Evolutionary conservation across 1,284 basidiomycete species (phyloP).

Genomic region (Fomitopsis palustris): DNA sequence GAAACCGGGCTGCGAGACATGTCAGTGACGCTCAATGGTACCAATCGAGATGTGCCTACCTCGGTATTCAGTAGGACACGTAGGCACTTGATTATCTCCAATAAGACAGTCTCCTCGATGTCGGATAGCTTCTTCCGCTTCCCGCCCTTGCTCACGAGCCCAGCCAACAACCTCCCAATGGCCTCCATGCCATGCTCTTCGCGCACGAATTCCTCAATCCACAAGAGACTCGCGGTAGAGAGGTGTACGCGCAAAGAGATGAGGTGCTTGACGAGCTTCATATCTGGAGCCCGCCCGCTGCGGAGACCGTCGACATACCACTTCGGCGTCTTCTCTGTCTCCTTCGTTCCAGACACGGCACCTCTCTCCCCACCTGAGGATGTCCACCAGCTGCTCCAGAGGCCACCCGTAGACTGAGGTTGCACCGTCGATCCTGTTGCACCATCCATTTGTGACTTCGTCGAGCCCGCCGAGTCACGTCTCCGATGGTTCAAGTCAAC

Average conservation of each 20-base stretch:
- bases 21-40: background rate
- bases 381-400: constrained; percentile 74
- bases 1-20: constrained; percentile 55
- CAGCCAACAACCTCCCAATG: constrained; percentile 53
- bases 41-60: constrained; percentile 41
- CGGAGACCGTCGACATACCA: constrained; percentile 62
- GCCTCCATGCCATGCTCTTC: constrained; percentile 65
- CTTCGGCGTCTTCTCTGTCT: constrained; percentile 45
- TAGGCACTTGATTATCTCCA: constrained; percentile 79
- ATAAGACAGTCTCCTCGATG: constrained; percentile 61
- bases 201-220: constrained; percentile 76
- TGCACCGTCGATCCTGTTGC: constrained; percentile 35
- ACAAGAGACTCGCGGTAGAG: constrained; percentile 76
- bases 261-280: constrained; percentile 72
- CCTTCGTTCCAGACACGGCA: constrained; percentile 31
- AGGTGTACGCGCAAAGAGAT: constrained; percentile 85
- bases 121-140: constrained; percentile 59
- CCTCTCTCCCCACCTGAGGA: constrained; percentile 55
- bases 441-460: constrained; percentile 24
- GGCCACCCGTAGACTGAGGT: constrained; percentile 67
- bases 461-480: constrained; percentile 17
- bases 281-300: constrained; percentile 47
- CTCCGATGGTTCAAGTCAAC: constrained; percentile 33
- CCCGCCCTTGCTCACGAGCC: constrained; percentile 59
- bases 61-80: constrained; percentile 84